phyloP scores from a whole-genome alignment of 78 protist species.

The Speleostelium caveatum region DNA sequence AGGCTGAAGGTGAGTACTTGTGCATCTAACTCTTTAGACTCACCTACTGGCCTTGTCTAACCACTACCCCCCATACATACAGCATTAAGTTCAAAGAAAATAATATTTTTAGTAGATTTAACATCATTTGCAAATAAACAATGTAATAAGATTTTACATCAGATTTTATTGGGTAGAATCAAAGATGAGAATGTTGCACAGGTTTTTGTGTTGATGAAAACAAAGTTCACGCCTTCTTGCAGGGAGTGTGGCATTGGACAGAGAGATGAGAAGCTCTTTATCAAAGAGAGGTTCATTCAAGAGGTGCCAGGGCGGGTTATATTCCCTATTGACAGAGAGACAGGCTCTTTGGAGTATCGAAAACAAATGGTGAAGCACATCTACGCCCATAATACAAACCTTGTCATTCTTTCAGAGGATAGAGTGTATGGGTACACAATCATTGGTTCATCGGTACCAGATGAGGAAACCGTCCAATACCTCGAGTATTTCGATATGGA shows the following conservation, averaged over 20 bases:
- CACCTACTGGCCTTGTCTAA: too few relatives aligned
- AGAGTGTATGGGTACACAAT: slow-evolving; percentile 18
- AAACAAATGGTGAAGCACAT: slow-evolving; percentile 4
- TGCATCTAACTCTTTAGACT: too few relatives aligned
- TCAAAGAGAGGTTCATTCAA: slow-evolving; percentile 43
- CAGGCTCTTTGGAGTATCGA: slow-evolving; percentile 5
- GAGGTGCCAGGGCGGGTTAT: slow-evolving; percentile 20
- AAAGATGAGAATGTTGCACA: background rate
- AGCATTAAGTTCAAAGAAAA: slow-evolving; percentile 28
- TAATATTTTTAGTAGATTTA: slow-evolving; percentile 55
- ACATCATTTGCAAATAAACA: slow-evolving; percentile 23
- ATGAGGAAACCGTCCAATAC: slow-evolving; percentile 7
- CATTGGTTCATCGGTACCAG: slow-evolving; percentile 29
- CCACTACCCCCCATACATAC: too few relatives aligned
- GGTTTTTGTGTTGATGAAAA: slow-evolving; percentile 23
- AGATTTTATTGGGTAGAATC: slow-evolving; percentile 31
- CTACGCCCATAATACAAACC: slow-evolving; percentile 5
- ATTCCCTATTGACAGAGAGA: background rate
- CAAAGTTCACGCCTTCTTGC: slow-evolving; percentile 48
- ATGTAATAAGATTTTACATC: slow-evolving; percentile 59
- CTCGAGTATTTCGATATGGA: slow-evolving; percentile 6
- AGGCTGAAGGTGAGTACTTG: too few relatives aligned
- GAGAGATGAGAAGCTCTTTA: background rate
- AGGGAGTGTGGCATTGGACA: slow-evolving; percentile 68
- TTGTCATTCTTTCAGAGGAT: slow-evolving; percentile 13